Base-by-base conservation (phyloP, 2,329 filamentous ascomycete genomes). In the Stylonectria norvegica region DNA sequence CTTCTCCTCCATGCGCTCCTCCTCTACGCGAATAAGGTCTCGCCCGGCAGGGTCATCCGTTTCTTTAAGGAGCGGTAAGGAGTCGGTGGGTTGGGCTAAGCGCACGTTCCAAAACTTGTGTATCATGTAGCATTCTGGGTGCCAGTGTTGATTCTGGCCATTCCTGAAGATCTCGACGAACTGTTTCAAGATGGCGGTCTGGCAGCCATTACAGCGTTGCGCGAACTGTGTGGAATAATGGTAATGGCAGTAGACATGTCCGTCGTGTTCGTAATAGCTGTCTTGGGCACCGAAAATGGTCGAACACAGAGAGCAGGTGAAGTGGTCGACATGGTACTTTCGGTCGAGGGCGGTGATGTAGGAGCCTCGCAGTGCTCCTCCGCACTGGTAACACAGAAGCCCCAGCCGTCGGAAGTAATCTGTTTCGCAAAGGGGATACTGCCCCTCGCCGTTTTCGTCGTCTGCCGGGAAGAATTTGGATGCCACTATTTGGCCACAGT, bases 21-120 rank as follows among this genome's bases (percentile, higher is more conserved):
- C 93, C 53, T 91, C 83, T 37, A 85, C 78, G 20, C 88, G 83
- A 34, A 98, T 88, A 12, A 75, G 71, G 36, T 88, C 83, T 37
- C 89, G 84, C 48, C 84, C 79, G 47, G 84, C 79, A 33, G 68
- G 62, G 38, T 79, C 75, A 38, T 73, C 69, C 9, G 64, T 60
- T 37, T 74, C 56, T 19, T 50, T 20, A n/a, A 66, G 60, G 15
- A 64, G 50, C 20, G 64, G 66, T 41, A 73, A 68, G 23, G 71
- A 59, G 42, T 81, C 73, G 28, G 76, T 74, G 9, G 78, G 73
- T 18, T 81, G 76, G 9, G 82, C 81, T 25, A 98, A 73, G 36
- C 93, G 83, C 44, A 98, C 93, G 61, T 97, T 98, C 93, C 93
- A 98, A 67, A 97, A 98, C 60, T 98, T 98, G 70, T 98, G 93